Base-by-base conservation (phyloP, 768 basidiomycete species). In the Russula earlei region DNA sequence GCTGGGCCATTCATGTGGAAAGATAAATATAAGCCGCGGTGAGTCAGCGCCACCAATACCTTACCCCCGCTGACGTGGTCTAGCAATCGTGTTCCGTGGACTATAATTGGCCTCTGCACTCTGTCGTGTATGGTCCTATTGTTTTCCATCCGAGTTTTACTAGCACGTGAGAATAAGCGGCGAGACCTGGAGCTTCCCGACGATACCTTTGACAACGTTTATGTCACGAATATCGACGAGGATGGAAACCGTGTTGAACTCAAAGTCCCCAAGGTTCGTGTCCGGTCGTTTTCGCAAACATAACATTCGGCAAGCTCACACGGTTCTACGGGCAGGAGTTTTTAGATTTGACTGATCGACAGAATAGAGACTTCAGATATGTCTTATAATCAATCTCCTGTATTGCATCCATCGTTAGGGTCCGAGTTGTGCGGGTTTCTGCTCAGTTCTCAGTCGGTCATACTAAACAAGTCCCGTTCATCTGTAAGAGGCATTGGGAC, bases 1-100 rank as follows among this genome's bases (percentile, higher is more conserved):
- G 78, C 77, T 0, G 81, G 80, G n/a, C 85, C 86, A 0, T 84
- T 86, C 63, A 85, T 89, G 83, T 89, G 86, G 86, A 78, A 82
- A 64, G 71, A 71, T 0, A 71, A 78, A 66, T 87, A 84, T 64
- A 77, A 75, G 57, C 86, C 85, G 5, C 76, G 84, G 83, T 83
- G 53, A 20, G 69, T 31, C 37, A 10, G 54, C 25, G 3, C 15
- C 27, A 7, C 5, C 8, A 11, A 8, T 25, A 25, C 37, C 10
- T 50, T 34, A 29, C 33, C 7, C 9, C 5, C 22, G 12, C 38
- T 38, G 14, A 49, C 40, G 17, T 4, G 43, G 25, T 42, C n/a
- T 22, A 84, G 85, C 46, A 85, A 88, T 61, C 82, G 76, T 54
- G 67, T 89, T 27, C 88, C 87, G 3, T 91, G 89, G 88, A 77